phyloP scores from a whole-genome alignment of 176 grass and related monocot genomes.

The Secale cereale region DNA sequence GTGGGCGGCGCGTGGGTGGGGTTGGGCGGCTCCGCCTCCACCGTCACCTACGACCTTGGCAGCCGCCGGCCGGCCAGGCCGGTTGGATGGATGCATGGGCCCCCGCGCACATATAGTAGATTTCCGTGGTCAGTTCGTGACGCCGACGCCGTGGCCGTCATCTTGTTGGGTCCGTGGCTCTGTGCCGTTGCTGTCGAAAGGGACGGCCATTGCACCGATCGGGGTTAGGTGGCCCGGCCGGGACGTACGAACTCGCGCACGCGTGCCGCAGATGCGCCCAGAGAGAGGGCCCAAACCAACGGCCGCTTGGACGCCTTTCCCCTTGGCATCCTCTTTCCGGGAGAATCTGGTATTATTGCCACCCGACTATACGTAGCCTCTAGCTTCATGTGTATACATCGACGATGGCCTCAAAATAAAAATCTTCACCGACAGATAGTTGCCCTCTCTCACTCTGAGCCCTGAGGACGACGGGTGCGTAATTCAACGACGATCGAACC shows the following conservation, averaged over 20 bases:
- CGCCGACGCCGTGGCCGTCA: neutral
- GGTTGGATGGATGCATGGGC: neutral
- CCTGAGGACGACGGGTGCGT: neutral
- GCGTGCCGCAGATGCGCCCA: constrained; percentile 31
- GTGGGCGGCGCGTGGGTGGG: constrained; percentile 2
- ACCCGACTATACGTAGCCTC: neutral
- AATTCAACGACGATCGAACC: neutral
- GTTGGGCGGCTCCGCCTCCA: constrained; percentile 17
- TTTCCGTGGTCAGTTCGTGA: neutral
- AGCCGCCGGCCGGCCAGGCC: neutral
- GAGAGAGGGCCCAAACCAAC: neutral
- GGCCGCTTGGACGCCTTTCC: constrained; percentile 11
- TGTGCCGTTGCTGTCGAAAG: constrained; percentile 43
- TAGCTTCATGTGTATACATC: neutral
- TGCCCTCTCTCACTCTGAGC: neutral
- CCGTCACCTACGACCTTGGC: constrained; percentile 6
- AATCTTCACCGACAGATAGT: neutral
- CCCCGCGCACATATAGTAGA: neutral
- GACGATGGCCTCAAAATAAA: neutral
- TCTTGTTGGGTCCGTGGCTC: neutral
- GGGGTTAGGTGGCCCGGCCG: constrained; percentile 15
- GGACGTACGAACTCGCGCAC: constrained; percentile 26
- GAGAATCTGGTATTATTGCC: constrained; percentile 3
- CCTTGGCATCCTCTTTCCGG: constrained; percentile 27
- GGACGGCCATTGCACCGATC: neutral